phyloP scores from a whole-genome alignment of 208 protist species.

The Giardia duodenalis region DNA sequence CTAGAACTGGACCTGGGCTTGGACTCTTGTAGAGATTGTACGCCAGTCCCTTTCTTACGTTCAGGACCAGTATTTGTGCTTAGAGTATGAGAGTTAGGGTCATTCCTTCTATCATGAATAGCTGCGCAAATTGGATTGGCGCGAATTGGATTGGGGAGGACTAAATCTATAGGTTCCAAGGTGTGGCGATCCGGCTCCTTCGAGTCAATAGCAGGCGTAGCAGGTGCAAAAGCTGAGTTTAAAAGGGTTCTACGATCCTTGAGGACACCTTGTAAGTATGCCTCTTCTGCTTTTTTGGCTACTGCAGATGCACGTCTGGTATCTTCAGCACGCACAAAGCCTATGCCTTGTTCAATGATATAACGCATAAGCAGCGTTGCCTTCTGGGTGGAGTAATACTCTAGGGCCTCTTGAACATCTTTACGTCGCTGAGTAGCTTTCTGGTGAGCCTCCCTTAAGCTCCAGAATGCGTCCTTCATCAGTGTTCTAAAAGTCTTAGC shows the following conservation, averaged over 20 bases:
- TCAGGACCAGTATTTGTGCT: too few species aligned
- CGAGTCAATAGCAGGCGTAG: too few species aligned
- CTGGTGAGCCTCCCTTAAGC: not conserved
- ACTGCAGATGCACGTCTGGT: not conserved
- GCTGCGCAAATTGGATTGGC: too few species aligned
- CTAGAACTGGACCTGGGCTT: too few species aligned
- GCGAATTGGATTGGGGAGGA: too few species aligned
- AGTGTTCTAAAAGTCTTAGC: not conserved
- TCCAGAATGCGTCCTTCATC: not conserved
- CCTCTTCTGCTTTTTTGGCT: not conserved
- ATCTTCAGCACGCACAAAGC: not conserved
- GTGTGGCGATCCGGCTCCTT: too few species aligned
- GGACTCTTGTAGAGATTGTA: too few species aligned
- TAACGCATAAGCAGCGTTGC: not conserved
- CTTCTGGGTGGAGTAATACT: not conserved
- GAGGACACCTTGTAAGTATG: not conserved
- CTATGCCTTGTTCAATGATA: not conserved
- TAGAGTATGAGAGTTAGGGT: too few species aligned
- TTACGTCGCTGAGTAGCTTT: not conserved
- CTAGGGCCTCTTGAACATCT: not conserved
- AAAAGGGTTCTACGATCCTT: not conserved
- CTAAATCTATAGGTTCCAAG: too few species aligned
- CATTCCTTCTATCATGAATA: too few species aligned
- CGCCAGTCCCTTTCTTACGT: too few species aligned
- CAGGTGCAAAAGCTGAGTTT: not conserved